A percentile compares a stretch with the other conserved stretches of the same genome.
These are phyloP conservation scores for Ophiostoma sp. DNA, from an alignment of 2,329 filamentous ascomycete species.

Conservation along the genomic window DNA sequence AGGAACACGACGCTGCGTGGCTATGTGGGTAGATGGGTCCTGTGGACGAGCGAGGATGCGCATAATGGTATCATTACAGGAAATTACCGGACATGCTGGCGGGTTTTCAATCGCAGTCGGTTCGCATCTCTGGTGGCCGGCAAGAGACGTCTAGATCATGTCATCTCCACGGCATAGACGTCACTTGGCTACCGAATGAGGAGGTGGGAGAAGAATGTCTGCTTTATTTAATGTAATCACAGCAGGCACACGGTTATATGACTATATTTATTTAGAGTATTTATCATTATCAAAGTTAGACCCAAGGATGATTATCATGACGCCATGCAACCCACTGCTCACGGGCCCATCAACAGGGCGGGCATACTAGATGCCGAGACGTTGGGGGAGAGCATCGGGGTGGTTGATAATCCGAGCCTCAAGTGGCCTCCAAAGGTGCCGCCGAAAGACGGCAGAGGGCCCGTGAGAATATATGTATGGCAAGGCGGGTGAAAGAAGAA, in stretches of 20 bases:
- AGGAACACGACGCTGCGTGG: background rate
- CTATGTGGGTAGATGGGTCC: background rate
- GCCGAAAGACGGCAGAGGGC: background rate
- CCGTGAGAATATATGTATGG: background rate
- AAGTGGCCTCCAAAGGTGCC: background rate
- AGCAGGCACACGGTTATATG: background rate
- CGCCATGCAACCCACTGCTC: constrained; percentile 2
- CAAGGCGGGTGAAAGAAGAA: background rate
- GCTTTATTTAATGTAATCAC: background rate
- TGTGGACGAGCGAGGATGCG: background rate
- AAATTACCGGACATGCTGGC: background rate
- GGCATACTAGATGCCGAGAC: background rate
- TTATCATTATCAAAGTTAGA: background rate
- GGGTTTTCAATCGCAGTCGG: background rate
- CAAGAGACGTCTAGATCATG: background rate
- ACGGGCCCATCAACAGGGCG: constrained; percentile 5
- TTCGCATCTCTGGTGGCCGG: background rate
- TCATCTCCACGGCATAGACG: background rate
- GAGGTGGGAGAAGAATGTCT: too few species aligned
- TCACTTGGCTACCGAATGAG: background rate
- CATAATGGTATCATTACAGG: background rate
- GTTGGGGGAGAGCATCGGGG: background rate
- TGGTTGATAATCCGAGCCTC: background rate
- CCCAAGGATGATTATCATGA: background rate
- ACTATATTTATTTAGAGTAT: background rate